A percentile compares a stretch with the other conserved stretches of the same genome.
Evolutionary conservation across 108 stramenopile species (phyloP).

Genomic region (Aureococcus anophagefferens): DNA sequence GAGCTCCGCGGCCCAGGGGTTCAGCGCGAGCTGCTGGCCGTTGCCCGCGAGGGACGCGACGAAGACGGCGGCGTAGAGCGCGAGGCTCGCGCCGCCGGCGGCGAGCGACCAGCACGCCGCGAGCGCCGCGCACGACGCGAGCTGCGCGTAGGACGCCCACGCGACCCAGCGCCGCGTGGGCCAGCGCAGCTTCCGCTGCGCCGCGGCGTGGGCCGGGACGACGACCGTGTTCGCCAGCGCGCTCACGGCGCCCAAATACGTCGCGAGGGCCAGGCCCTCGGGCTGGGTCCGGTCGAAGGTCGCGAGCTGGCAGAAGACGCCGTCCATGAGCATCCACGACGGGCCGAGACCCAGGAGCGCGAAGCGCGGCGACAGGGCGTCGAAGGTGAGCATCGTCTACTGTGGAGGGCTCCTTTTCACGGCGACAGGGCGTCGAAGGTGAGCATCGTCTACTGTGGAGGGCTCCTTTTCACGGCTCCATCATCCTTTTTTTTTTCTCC

Average conservation of each 20-base stretch:
- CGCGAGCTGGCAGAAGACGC: not conserved
- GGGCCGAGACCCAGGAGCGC: not conserved
- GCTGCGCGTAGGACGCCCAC: not conserved
- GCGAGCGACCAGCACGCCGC: not conserved
- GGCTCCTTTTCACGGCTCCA: not conserved
- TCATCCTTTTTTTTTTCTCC: no score
- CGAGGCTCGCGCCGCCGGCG: not conserved
- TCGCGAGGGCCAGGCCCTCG: not conserved
- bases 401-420: no score
- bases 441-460: no score
- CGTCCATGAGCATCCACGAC: not conserved
- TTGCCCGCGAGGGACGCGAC: not conserved
- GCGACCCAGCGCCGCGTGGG: not conserved
- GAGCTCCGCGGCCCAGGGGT: not conserved
- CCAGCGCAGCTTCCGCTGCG: not conserved
- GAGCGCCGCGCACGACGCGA: not conserved
- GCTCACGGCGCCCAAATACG: not conserved
- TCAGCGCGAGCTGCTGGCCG: not conserved
- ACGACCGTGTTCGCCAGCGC: not conserved
- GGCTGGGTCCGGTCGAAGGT: not conserved
- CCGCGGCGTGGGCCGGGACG: not conserved
- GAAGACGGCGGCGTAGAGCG: not conserved
- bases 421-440: not conserved
- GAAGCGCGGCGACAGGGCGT: not conserved
- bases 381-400: no score